A percentile compares a stretch with the other conserved stretches of the same genome.
Conservation (phyloP, 2,329 filamentous ascomycete genomes). For the Bretziella fagacearum region DNA sequence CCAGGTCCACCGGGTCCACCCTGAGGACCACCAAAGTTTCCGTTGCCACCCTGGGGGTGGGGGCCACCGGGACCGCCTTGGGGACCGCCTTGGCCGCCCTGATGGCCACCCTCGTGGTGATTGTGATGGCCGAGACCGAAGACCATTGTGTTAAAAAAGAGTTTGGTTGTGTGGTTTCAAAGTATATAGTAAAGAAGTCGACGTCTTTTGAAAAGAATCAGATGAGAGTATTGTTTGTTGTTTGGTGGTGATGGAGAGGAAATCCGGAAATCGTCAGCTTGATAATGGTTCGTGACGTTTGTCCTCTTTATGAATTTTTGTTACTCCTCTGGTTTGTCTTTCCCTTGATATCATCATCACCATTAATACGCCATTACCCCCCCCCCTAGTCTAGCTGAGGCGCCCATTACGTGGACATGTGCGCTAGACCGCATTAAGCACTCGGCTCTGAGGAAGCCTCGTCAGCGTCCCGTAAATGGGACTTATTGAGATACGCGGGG, state of each 20-base stretch:
- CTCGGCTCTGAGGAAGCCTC: conserved; percentile 7
- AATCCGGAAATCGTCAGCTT: no score
- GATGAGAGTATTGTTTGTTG: neutral
- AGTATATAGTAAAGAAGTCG: conserved; percentile 2
- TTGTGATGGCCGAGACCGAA: conserved; percentile 11
- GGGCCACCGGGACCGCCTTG: neutral
- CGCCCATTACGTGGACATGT: conserved; percentile 6
- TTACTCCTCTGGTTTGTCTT: no score
- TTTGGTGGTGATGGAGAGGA: no score
- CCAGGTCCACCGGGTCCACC: neutral
- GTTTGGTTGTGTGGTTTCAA: neutral
- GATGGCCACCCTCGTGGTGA: conserved; percentile 4
- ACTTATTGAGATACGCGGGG: neutral
- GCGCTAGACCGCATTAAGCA: conserved; percentile 7
- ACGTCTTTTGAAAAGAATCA: neutral
- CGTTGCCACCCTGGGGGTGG: neutral
- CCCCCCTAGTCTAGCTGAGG: neutral
- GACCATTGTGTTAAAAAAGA: conserved; percentile 11
- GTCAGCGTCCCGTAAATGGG: conserved; percentile 6
- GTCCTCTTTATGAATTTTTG: no score
- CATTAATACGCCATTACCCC: neutral
- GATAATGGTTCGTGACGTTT: no score
- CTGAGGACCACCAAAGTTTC: neutral
- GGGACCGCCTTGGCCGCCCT: neutral
- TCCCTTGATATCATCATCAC: neutral